phyloP scores from a whole-genome alignment of 2,329 filamentous ascomycete species.

The Botrytis aclada region DNA sequence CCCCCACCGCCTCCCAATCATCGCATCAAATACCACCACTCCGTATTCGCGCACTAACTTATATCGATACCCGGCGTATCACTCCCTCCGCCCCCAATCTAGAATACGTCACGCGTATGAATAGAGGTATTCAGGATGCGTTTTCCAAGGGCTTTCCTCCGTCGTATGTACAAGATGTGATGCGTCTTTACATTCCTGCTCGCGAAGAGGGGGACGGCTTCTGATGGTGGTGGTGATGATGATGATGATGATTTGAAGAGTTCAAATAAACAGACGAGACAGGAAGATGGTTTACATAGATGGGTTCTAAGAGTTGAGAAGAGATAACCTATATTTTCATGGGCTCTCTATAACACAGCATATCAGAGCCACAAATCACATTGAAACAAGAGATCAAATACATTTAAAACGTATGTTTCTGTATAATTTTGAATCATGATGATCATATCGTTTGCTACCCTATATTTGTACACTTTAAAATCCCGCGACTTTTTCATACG shows the following conservation, averaged over 20 bases:
- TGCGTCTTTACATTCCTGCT: neutral
- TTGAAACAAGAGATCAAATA: neutral
- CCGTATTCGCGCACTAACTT: neutral
- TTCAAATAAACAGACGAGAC: neutral
- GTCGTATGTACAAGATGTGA: neutral
- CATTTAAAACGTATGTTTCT: neutral
- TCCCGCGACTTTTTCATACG: neutral
- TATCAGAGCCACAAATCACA: neutral
- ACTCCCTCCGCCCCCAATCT: neutral
- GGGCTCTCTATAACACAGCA: neutral
- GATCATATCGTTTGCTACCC: neutral
- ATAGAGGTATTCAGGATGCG: neutral
- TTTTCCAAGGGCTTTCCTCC: neutral
- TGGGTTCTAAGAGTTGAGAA: neutral
- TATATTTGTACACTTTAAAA: constrained; percentile 5
- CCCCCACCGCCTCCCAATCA: too few relatives aligned
- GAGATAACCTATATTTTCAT: neutral
- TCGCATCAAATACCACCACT: neutral
- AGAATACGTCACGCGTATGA: neutral
- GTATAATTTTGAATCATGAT: constrained; percentile 1
- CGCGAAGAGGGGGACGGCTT: rapidly evolving
- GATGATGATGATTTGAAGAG: neutral
- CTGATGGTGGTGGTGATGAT: neutral
- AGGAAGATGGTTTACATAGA: neutral
- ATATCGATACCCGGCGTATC: neutral